Evolutionary conservation across 208 protist genomes (phyloP).

Genomic region (Entamoeba moshkovskii): DNA sequence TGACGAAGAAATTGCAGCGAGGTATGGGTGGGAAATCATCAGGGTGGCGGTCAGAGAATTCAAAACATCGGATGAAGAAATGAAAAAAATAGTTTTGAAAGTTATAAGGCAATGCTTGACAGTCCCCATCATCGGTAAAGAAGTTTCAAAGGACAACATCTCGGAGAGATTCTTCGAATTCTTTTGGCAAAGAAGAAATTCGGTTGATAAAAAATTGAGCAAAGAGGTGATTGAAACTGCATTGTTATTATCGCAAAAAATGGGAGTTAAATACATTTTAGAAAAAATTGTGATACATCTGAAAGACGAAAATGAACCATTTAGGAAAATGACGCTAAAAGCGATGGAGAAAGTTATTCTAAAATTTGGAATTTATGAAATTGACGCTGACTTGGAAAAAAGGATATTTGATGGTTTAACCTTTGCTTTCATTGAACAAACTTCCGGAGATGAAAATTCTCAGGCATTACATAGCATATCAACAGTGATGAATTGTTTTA

Average conservation of each 20-base stretch:
- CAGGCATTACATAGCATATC: background rate
- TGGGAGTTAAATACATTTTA: constrained; percentile 47
- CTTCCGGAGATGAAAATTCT: background rate
- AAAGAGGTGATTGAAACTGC: constrained; percentile 46
- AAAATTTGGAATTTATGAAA: background rate
- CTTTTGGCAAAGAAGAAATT: constrained; percentile 86
- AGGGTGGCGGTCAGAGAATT: constrained; percentile 70
- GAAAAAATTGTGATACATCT: background rate
- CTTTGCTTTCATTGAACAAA: background rate
- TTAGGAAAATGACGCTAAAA: background rate
- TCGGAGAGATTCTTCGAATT: constrained; percentile 57
- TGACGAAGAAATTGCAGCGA: constrained; percentile 77
- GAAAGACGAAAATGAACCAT: background rate
- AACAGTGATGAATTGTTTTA: background rate
- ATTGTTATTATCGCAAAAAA: constrained; percentile 73
- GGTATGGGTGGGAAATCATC: constrained; percentile 85
- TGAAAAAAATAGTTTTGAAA: constrained; percentile 87
- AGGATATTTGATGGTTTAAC: background rate
- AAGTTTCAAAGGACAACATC: constrained; percentile 56
- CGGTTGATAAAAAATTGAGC: constrained; percentile 66
- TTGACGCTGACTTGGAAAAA: background rate
- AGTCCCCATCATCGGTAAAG: constrained; percentile 77
- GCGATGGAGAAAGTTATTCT: background rate
- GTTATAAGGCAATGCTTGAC: constrained; percentile 84
- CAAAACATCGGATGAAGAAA: constrained; percentile 82